These are phyloP conservation scores for Vigna trinervia DNA, from an alignment of 306 rosid species.

Conservation along the genomic window DNA sequence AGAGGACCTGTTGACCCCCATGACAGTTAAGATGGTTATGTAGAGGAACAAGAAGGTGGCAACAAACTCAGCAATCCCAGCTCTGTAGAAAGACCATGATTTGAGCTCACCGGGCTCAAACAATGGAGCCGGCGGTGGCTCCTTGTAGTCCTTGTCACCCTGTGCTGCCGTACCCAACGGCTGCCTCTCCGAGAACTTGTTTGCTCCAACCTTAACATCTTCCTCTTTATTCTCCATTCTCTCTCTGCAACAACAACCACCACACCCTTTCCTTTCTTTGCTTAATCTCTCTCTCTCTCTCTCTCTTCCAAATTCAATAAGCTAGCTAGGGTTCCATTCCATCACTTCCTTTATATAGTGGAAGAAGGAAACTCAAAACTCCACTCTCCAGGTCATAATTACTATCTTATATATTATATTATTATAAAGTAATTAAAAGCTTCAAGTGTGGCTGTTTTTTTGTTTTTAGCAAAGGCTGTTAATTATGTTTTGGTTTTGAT, in stretches of 20 bases:
- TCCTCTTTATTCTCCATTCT: conserved; percentile 70
- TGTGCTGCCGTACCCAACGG: conserved; percentile 83
- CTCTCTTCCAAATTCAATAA: conserved; percentile 7
- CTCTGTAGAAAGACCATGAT: conserved; percentile 94
- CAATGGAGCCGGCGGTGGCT: conserved; percentile 83
- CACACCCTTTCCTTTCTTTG: not conserved
- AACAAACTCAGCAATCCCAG: conserved; percentile 87
- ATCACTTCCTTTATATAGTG: conserved; percentile 48
- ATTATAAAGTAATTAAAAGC: not conserved
- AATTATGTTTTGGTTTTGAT: conserved; percentile 8
- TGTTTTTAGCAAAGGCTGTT: conserved; percentile 38
- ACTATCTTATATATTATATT: not conserved
- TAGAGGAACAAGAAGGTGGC: conserved; percentile 95
- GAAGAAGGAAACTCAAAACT: not conserved
- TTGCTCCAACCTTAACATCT: conserved; percentile 89
- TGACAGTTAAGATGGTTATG: conserved; percentile 82
- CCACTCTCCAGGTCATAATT: not conserved
- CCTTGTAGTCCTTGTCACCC: conserved; percentile 83
- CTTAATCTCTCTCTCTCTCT: not conserved
- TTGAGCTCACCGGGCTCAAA: conserved; percentile 84
- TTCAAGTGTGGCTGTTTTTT: conserved; percentile 3
- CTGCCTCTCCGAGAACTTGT: conserved; percentile 77
- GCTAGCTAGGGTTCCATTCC: not conserved
- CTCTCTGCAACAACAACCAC: no score
- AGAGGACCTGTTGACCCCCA: conserved; percentile 63